A percentile compares a stretch with the other conserved stretches of the same genome.
Evolutionary conservation across 805 yeast species (phyloP).

Genomic region (Saccharomycopsis fodiens): DNA sequence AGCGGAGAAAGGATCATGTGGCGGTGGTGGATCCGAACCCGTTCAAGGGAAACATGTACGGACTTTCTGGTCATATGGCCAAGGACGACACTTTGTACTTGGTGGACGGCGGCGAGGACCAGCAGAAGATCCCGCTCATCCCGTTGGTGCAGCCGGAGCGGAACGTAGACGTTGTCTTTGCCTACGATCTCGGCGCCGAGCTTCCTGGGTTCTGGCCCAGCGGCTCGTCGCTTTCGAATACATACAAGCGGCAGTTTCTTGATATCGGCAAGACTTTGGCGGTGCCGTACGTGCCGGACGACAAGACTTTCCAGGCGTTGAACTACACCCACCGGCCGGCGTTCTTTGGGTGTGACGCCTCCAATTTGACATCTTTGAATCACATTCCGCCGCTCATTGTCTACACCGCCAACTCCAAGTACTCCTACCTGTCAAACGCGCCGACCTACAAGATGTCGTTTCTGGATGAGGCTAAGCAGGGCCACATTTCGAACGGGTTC

Average conservation of each 20-base stretch:
- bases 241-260: slow-evolving; percentile 53
- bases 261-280: slow-evolving; percentile 39
- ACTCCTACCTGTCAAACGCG: slow-evolving; percentile 56
- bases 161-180: slow-evolving; percentile 45
- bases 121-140: slow-evolving; percentile 45
- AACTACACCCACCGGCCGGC: slow-evolving; percentile 53
- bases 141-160: slow-evolving; percentile 51
- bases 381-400: slow-evolving; percentile 65
- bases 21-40: slow-evolving; percentile 54
- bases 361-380: slow-evolving; percentile 30
- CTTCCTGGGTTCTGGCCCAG: slow-evolving; percentile 49
- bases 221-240: slow-evolving; percentile 49
- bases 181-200: slow-evolving; percentile 58
- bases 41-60: slow-evolving; percentile 38
- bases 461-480: slow-evolving; percentile 43
- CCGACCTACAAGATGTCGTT: slow-evolving; percentile 64
- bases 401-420: slow-evolving; percentile 67
- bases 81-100: slow-evolving; percentile 22
- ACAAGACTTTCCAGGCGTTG: slow-evolving; percentile 35
- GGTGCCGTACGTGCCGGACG: slow-evolving; percentile 57
- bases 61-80: slow-evolving; percentile 20
- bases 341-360: slow-evolving; percentile 65
- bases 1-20: slow-evolving; percentile 10
- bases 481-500: slow-evolving; percentile 66
- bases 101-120: slow-evolving; percentile 59